Percentiles rank a stretch among this genome's conserved stretches.
phyloP scores from a whole-genome alignment of 495 filamentous ascomycete genomes.

The Endocarpon pusillum region DNA sequence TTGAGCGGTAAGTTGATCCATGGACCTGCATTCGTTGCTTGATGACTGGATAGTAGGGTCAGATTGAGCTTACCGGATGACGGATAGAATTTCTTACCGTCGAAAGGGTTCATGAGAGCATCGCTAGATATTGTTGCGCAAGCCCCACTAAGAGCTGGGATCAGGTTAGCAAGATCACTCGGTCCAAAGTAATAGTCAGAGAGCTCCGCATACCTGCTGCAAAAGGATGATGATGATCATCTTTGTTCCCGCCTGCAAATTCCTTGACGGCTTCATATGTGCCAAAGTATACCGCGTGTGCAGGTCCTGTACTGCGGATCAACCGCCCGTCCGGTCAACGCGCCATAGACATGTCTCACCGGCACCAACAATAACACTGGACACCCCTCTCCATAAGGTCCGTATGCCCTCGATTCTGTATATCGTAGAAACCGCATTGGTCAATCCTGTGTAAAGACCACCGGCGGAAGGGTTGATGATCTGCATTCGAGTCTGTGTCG shows the following conservation, averaged over 20 bases:
- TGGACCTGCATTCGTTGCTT: slow-evolving; percentile 99
- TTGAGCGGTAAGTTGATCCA: slow-evolving; percentile 73
- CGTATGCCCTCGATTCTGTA: slow-evolving; percentile 73
- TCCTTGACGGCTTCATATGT: slow-evolving; percentile 97
- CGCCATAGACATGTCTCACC: slow-evolving; percentile 35
- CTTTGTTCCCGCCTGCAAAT: slow-evolving; percentile 78
- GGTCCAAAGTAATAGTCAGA: background rate
- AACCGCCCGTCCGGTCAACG: slow-evolving; percentile 5
- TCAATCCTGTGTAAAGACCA: slow-evolving; percentile 76
- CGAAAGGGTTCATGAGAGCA: slow-evolving; percentile 98
- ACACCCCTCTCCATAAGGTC: slow-evolving; percentile 90
- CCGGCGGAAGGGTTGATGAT: slow-evolving; percentile 75
- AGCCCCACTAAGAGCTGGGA: slow-evolving; percentile 81
- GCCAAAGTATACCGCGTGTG: slow-evolving; percentile 94
- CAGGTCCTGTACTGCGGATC: slow-evolving; percentile 46
- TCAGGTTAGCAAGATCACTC: slow-evolving; percentile 9
- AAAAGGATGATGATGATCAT: slow-evolving; percentile 77
- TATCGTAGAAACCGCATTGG: slow-evolving; percentile 83
- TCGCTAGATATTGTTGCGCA: slow-evolving; percentile 92
- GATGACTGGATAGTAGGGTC: slow-evolving; percentile 45
- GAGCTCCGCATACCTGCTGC: slow-evolving; percentile 51
- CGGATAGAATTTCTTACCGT: slow-evolving; percentile 40
- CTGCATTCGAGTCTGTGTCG: slow-evolving; percentile 82
- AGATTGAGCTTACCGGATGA: slow-evolving; percentile 7
- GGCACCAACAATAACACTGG: slow-evolving; percentile 87